Evolutionary conservation across 768 basidiomycete species (phyloP), one percentile per base, ranked within the genome.

Genomic region (Tephrocybe sp.): DNA sequence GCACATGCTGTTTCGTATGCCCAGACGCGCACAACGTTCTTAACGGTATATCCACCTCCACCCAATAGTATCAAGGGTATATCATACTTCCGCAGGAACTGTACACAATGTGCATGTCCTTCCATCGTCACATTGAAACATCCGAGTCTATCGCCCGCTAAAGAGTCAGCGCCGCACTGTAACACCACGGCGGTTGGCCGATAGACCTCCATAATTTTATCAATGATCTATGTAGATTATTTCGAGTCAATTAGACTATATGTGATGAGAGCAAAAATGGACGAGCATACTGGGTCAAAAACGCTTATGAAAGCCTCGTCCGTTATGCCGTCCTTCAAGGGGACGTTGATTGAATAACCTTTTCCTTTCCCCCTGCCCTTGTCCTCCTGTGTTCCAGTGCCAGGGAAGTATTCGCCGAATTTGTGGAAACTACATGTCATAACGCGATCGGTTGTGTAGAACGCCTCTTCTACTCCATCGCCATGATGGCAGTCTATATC

Each of bases 401-500:
- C 92, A 4, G 92, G 92, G 66, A 94, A 96, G 64, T 87, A 94
- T 62, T 97, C 94, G 15, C 97, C 96, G 60, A 90, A 98, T 68
- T 98, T 96, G 73, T 98, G 97, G 66, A 99, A 96, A 42, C 89
- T 92, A 62, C 86, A 90, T 2, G 96, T 98, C 90, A 98, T 94
- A 60, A 98, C 97, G 45, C 97, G 79, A 66, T 98, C 92, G 3
- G 93, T 96, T 30, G 91, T 95, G 67, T 97, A 98, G 74, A 98
- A 98, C 2, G 96, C 97, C 65, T 98, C 97, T 62, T 99, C 97
- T 28, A 98, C 97, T 12, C 96, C 96, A 65, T 98, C 97, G 15
- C 97, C 96, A 67, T 99, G 97, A 66, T 98, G 97, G 45, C 93
- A 93, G 68, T 98, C 97, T 53, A 98, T 94, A 70, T 99, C 96